Evolutionary conservation across 371 early-diverging fungal species (phyloP).

Genomic region (Blastocladiella emersonii): DNA sequence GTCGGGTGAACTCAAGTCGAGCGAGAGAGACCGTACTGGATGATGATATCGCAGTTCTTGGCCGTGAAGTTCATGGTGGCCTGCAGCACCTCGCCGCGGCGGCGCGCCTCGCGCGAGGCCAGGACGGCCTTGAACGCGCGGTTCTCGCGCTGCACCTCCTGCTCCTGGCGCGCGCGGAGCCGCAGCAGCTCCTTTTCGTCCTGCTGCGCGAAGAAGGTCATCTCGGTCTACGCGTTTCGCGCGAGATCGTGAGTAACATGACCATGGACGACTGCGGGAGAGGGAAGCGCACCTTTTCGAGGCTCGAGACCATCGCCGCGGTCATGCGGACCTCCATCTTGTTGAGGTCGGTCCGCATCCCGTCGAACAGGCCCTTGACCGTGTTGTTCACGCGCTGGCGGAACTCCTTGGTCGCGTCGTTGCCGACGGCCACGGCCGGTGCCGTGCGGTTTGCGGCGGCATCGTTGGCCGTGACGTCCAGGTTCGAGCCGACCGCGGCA

Average conservation of each 20-base stretch:
- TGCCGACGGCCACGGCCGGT: no score
- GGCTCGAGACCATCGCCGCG: not conserved
- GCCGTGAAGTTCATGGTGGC: not conserved
- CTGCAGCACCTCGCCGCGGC: not conserved
- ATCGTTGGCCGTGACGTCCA: no score
- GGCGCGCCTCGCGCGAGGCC: not conserved
- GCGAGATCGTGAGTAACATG: not conserved
- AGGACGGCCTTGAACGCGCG: not conserved
- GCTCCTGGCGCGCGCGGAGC: not conserved
- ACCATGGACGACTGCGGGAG: not conserved
- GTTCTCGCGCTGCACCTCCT: not conserved
- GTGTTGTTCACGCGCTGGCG: not conserved
- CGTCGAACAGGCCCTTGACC: not conserved
- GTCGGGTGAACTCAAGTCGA: no score
- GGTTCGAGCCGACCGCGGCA: no score
- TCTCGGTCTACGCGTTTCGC: not conserved
- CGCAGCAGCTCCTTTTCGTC: not conserved
- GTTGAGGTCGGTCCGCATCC: not conserved
- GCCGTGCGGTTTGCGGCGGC: no score
- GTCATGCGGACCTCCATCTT: not conserved
- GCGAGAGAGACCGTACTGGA: not conserved
- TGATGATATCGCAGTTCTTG: constrained; percentile 5
- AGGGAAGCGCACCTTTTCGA: not conserved
- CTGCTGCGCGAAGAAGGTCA: not conserved
- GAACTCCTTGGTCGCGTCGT: not conserved